These are phyloP conservation scores for Sporothrix pallida DNA, from an alignment of 2,329 filamentous ascomycete genomes.

Conservation along the genomic window DNA sequence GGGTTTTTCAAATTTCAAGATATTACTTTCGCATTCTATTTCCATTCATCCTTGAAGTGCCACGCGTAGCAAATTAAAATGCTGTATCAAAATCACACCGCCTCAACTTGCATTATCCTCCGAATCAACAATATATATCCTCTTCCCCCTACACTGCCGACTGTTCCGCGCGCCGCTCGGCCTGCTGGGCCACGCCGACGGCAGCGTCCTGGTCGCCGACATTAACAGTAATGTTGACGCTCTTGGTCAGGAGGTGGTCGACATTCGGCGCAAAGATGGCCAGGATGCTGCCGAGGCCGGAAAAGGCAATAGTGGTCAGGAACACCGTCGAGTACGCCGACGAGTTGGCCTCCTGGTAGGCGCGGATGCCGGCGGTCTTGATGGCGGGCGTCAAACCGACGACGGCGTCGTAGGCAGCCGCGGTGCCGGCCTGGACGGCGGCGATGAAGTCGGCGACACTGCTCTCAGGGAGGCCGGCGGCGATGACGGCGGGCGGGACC, in stretches of 20 bases:
- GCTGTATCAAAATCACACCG: too few relatives aligned
- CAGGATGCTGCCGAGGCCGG: conserved; percentile 43
- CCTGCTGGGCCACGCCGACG: background rate
- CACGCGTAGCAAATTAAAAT: too few relatives aligned
- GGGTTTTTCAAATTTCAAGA: too few relatives aligned
- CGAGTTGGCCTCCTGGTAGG: conserved; percentile 46
- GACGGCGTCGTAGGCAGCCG: conserved; percentile 37
- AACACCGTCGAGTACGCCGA: conserved; percentile 47
- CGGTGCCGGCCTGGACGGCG: conserved; percentile 40
- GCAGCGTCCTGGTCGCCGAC: conserved; percentile 2
- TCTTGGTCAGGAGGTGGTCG: conserved; percentile 44
- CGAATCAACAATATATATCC: too few relatives aligned
- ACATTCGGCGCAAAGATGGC: conserved; percentile 45
- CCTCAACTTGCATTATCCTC: too few relatives aligned
- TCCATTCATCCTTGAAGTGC: too few relatives aligned
- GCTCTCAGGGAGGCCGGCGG: conserved; percentile 47
- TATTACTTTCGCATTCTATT: too few relatives aligned
- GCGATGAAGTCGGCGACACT: conserved; percentile 47
- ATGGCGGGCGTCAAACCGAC: conserved; percentile 44
- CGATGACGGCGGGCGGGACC: conserved; percentile 44
- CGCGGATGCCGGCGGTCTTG: conserved; percentile 41
- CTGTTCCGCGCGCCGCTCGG: background rate
- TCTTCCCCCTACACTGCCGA: background rate
- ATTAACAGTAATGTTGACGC: conserved; percentile 25
- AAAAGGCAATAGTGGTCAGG: conserved; percentile 47